Evolutionary conservation across 2,329 filamentous ascomycete species (phyloP).

Genomic region (Pseudopithomyces maydicus): DNA sequence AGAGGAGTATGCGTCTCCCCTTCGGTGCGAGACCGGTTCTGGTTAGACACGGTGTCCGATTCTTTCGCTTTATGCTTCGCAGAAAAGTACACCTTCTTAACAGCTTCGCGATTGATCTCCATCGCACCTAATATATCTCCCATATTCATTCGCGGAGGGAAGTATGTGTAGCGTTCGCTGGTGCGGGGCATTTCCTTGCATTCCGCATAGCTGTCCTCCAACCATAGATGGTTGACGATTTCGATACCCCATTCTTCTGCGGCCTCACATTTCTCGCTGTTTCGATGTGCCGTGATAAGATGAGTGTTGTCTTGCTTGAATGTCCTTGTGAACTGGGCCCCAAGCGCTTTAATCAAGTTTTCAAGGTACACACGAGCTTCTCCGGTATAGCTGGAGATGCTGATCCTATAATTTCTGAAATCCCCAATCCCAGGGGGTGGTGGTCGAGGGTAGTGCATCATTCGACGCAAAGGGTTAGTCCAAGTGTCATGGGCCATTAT

Average conservation of each 20-base stretch:
- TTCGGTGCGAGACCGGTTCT: conserved; percentile 19
- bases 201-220: conserved; percentile 95
- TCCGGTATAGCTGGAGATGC: conserved; percentile 93
- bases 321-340: conserved; percentile 90
- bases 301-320: conserved; percentile 97
- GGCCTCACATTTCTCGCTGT: conserved; percentile 91
- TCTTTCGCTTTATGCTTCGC: conserved; percentile 34
- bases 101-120: conserved; percentile 72
- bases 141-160: conserved; percentile 86
- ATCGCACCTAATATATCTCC: conserved; percentile 93
- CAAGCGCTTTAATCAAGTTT: conserved; percentile 82
- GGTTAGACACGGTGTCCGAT: conserved; percentile 25
- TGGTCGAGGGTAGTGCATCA: conserved; percentile 90
- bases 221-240: conserved; percentile 93
- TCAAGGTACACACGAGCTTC: conserved; percentile 93
- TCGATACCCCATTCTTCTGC: conserved; percentile 91
- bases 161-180: conserved; percentile 79
- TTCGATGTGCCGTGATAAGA: conserved; percentile 85
- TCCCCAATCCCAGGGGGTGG: conserved; percentile 74
- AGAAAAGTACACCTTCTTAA: conserved; percentile 71
- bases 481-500: conserved; percentile 87
- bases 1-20: conserved; percentile 28
- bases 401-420: conserved; percentile 78
- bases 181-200: conserved; percentile 77
- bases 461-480: conserved; percentile 80